Conservation (phyloP, 23 red algal species). For the Chondrus crispus region DNA sequence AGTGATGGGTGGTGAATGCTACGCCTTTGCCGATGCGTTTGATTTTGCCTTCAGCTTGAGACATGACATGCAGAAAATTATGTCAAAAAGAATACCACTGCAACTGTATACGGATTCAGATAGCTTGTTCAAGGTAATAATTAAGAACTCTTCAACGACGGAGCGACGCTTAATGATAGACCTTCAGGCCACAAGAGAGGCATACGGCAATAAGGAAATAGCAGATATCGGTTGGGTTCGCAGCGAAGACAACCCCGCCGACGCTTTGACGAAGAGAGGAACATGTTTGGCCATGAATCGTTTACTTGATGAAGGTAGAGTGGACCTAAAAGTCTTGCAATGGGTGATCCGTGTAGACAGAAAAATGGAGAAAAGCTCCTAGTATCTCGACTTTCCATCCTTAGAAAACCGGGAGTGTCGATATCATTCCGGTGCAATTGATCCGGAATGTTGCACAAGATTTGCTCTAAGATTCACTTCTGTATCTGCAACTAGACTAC, state of each 20-base stretch:
- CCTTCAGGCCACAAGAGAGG: background rate
- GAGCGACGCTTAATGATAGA: slow-evolving; percentile 46
- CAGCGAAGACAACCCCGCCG: background rate
- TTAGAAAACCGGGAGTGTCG: background rate
- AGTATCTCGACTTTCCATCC: background rate
- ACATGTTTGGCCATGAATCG: background rate
- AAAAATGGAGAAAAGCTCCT: background rate
- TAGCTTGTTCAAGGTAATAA: background rate
- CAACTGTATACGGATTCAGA: background rate
- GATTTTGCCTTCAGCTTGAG: background rate
- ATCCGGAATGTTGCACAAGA: too few species aligned
- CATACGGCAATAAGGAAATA: slow-evolving; percentile 13
- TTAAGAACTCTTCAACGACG: background rate
- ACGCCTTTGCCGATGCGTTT: slow-evolving; percentile 22
- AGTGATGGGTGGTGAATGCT: slow-evolving; percentile 30
- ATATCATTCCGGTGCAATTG: too few species aligned
- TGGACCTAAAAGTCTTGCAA: background rate
- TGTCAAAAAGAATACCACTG: background rate
- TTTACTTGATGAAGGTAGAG: background rate
- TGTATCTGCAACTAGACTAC: too few species aligned
- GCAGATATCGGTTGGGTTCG: slow-evolving; percentile 2
- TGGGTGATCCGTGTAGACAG: background rate
- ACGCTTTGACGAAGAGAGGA: background rate
- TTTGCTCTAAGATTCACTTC: too few species aligned
- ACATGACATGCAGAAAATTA: background rate